Percentiles rank a stretch among this genome's conserved stretches.
These are phyloP conservation scores for Acorus calamus DNA, from an alignment of 106 monocot genomes.

Conservation along the genomic window DNA sequence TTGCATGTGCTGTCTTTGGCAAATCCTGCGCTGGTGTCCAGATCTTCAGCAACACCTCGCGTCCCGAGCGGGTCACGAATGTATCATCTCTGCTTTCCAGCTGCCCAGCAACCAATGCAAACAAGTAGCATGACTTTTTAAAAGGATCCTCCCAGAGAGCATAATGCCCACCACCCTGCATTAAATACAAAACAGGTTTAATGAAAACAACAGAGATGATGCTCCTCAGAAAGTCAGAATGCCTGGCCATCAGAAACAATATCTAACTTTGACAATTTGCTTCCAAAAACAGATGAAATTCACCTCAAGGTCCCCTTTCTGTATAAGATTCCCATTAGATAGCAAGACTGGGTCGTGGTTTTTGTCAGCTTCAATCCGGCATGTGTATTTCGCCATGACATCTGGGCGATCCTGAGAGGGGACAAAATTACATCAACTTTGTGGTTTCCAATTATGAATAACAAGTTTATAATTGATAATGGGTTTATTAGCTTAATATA, in stretches of 20 bases:
- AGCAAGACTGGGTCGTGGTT: slow-evolving; percentile 76
- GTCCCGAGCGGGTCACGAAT: slow-evolving; percentile 73
- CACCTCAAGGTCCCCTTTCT: slow-evolving; percentile 83
- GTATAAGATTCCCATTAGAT: slow-evolving; percentile 91
- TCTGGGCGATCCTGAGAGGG: slow-evolving; percentile 85
- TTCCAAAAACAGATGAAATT: not conserved
- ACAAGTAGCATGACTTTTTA: slow-evolving; percentile 93
- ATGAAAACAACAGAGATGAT: not conserved
- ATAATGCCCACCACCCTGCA: slow-evolving; percentile 86
- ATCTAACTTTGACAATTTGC: not conserved
- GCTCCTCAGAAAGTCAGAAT: not conserved
- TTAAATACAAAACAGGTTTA: not conserved
- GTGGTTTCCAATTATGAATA: not conserved
- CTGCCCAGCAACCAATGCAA: slow-evolving; percentile 92
- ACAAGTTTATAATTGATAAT: not conserved
- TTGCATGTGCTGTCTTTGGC: slow-evolving; percentile 94
- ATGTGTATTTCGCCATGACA: slow-evolving; percentile 91
- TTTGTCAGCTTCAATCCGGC: slow-evolving; percentile 91
- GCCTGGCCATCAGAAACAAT: not conserved
- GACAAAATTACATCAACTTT: not conserved
- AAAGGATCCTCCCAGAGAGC: slow-evolving; percentile 91
- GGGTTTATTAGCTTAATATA: too few relatives aligned
- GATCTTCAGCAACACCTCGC: slow-evolving; percentile 65
- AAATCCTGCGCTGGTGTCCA: slow-evolving; percentile 91
- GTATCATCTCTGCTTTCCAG: slow-evolving; percentile 86